phyloP scores from a whole-genome alignment of 2,329 filamentous ascomycete genomes.

The Tympanopsis confertula region DNA sequence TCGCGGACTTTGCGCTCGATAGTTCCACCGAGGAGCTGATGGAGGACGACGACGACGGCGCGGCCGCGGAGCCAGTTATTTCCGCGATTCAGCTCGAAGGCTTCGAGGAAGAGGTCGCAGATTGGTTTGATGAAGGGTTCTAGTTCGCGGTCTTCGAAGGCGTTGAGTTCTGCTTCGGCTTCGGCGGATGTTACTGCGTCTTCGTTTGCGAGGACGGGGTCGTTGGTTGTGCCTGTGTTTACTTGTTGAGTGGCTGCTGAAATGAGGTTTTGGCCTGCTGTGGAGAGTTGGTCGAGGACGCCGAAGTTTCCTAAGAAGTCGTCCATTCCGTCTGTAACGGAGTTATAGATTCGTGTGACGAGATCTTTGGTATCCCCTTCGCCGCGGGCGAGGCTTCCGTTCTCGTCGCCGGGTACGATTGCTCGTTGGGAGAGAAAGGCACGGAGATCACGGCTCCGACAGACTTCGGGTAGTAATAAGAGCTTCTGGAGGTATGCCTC shows the following conservation, averaged over 20 bases:
- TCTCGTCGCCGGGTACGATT: conserved; percentile 46
- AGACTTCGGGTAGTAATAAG: conserved; percentile 80
- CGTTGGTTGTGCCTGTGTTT: conserved; percentile 30
- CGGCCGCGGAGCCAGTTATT: conserved; percentile 96
- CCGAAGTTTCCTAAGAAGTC: conserved; percentile 94
- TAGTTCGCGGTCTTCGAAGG: conserved; percentile 78
- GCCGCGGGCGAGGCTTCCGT: conserved; percentile 31
- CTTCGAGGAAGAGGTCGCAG: conserved; percentile 90
- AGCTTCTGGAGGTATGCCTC: conserved; percentile 78
- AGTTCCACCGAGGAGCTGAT: conserved; percentile 88
- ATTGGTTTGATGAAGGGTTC: conserved; percentile 98
- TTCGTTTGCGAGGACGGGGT: conserved; percentile 15
- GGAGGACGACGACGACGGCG: conserved; percentile 88
- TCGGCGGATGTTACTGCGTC: conserved; percentile 49
- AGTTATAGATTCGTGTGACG: conserved; percentile 89
- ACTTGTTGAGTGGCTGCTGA: conserved; percentile 61
- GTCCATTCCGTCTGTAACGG: conserved; percentile 94
- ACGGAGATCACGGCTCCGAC: conserved; percentile 80
- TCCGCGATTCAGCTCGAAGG: conserved; percentile 85
- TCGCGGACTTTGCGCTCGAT: conserved; percentile 94
- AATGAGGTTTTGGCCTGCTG: conserved; percentile 83
- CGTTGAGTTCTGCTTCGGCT: conserved; percentile 85
- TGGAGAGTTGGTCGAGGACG: conserved; percentile 84
- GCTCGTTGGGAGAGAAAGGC: conserved; percentile 87
- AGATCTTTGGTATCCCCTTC: conserved; percentile 67